Evolutionary conservation across 31 red algal species (phyloP).

Genomic region (Porphyra umbilicalis): DNA sequence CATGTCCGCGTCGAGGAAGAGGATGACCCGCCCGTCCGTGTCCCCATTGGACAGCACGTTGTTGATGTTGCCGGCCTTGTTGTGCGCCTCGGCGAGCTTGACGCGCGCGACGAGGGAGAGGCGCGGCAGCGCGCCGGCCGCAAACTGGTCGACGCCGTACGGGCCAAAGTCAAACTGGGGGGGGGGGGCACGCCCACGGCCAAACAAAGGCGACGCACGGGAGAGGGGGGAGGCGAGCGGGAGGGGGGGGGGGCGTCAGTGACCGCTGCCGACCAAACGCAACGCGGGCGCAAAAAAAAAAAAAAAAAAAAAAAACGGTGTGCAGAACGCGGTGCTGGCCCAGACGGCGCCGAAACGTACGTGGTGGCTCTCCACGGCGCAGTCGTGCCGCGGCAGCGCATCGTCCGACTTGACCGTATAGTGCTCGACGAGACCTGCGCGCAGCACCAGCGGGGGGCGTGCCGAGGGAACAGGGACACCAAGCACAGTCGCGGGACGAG

Average conservation of each 20-base stretch:
- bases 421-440: not conserved
- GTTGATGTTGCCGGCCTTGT: slow-evolving; percentile 10
- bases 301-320: too few species aligned
- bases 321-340: too few species aligned
- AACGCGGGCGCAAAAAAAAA: too few species aligned
- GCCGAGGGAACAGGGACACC: too few species aligned
- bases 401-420: not conserved
- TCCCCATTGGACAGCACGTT: slow-evolving; percentile 1
- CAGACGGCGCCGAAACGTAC: too few species aligned
- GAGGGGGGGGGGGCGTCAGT: too few species aligned
- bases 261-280: too few species aligned
- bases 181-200: too few species aligned
- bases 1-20: slow-evolving; percentile 8
- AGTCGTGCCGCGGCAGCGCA: not conserved
- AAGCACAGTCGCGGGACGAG: too few species aligned
- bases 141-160: not conserved
- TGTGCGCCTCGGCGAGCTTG: not conserved
- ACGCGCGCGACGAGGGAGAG: not conserved
- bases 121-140: not conserved
- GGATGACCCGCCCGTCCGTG: not conserved
- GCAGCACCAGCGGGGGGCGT: too few species aligned
- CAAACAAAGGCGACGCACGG: too few species aligned
- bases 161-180: not conserved
- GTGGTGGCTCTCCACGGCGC: not conserved
- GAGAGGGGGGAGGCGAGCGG: too few species aligned